Evolutionary conservation across 2,329 filamentous ascomycete species (phyloP), one percentile per base, ranked within the genome.

Genomic region (Arthrobotrys entomopaga): DNA sequence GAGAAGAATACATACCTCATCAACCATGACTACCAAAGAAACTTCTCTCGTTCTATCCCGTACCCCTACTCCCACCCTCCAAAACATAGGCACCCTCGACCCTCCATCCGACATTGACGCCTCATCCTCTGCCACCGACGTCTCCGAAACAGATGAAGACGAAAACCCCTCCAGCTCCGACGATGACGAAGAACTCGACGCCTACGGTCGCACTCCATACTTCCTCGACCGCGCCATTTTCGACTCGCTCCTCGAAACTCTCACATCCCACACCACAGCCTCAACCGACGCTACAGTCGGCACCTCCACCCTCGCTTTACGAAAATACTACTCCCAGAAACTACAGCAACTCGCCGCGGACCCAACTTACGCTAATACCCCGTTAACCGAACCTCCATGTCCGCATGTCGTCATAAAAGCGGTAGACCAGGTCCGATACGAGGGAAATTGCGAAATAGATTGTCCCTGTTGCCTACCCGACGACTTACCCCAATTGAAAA

Each of bases 401-500:
- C 69, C 69, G 1, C n/a, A 63, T 26, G 42, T 73, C n/a, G 42
- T 19, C 2, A 1, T 73, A 13, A 49, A 49, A 34, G 49, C 50
- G 1, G 69, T 66, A 13, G 69, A 73, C 29, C 6, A 60, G 4
- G 15, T 29, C 1, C 46, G 61, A 2, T 49, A 57, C 40, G 16
- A 8, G 7, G 61, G 61, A 40, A 52, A 60, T 6, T 53, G 48
- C 15, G 8, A 24, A 38, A 61, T 73, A 13, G 34, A 22, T 6
- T 73, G 69, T 66, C 69, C 69, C 6, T 73, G 69, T 26, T 73
- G 69, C 29, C 26, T 73, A 38, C 49, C 48, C 3, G 61, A 73
- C 3, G 61, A 66, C 6, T 48, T 73, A 7, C 69, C 69, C 5
- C 3, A 52, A 10, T 22, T 73, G 15, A 50, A 43, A 22, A 29